These are phyloP conservation scores for Panaeolus papilionaceus DNA, from an alignment of 768 basidiomycete genomes.

Conservation along the genomic window DNA sequence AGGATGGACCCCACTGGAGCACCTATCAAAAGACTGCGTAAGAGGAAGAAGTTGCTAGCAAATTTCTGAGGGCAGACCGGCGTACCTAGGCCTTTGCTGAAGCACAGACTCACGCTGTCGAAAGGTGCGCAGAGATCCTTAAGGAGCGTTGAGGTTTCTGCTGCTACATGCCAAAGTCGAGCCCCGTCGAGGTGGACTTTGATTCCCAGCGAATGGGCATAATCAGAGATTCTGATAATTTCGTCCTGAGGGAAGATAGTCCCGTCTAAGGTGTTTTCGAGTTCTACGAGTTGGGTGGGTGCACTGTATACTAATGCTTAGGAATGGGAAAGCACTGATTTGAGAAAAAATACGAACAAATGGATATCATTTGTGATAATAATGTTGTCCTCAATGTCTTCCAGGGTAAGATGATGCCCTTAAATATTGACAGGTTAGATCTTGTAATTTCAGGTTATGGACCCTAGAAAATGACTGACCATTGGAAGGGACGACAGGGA, in stretches of 20 bases:
- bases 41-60: neutral
- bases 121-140: slow-evolving; percentile 87
- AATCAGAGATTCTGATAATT: slow-evolving; percentile 79
- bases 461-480: slow-evolving; percentile 38
- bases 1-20: slow-evolving; percentile 85
- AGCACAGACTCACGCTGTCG: slow-evolving; percentile 92
- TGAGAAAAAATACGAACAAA: slow-evolving; percentile 47
- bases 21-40: slow-evolving; percentile 45
- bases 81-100: slow-evolving; percentile 94
- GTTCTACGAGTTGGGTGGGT: slow-evolving; percentile 82
- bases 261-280: slow-evolving; percentile 96
- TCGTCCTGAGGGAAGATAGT: slow-evolving; percentile 92
- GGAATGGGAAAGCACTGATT: slow-evolving; percentile 20
- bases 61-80: slow-evolving; percentile 17
- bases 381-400: slow-evolving; percentile 72
- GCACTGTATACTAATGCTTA: slow-evolving; percentile 47
- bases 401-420: slow-evolving; percentile 84
- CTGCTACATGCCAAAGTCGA: slow-evolving; percentile 92
- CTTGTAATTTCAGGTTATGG: neutral
- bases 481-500: slow-evolving; percentile 66
- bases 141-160: slow-evolving; percentile 69
- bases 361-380: slow-evolving; percentile 70
- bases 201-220: slow-evolving; percentile 69
- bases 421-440: slow-evolving; percentile 19
- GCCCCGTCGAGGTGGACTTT: slow-evolving; percentile 95